Evolutionary conservation across 2,329 filamentous ascomycete species (phyloP), one percentile per base, ranked within the genome.

Genomic region (Zalaria obscura): DNA sequence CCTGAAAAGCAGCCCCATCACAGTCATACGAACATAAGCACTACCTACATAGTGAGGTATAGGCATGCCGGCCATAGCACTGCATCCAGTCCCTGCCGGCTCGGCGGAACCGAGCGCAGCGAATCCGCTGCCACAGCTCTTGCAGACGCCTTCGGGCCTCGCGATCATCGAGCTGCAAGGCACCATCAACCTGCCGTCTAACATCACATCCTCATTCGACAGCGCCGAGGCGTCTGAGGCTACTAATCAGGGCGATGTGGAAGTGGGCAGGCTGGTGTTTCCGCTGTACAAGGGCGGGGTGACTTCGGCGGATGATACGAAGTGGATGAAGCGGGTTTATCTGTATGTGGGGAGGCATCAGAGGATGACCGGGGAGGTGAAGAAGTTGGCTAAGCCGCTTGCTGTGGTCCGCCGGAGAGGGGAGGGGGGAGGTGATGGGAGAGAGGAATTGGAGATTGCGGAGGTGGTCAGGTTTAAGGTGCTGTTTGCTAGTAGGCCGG

Each of bases 151-250:
- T 0, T 79, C 83, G 0, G 91, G 91, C 39, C 75, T 95, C 34
- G 89, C 89, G 11, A 70, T 98, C 36, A 69, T 98, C 43, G 91
- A 96, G 64, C 75, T 98, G 9, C 91, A 98, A 67, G 91, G 88
- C 46, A 85, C 77, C 9, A 80, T 98, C 63, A 89, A 93, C 60
- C 68, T 87, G 79, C 85, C 5, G 48, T 47, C 51, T 6, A 51
- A 64, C 49, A 58, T 26, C 47, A 38, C 55, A 4, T 46, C 62
- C 31, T 18, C 18, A 18, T 55, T 58, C 11, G 46, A 56, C 3
- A 52, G 60, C 18, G 43, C 44, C 4, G 45, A 47, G 27, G 39
- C 18, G 27, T 45, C 45, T 18, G 44, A 33, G 5, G 42, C 45
- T 5, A 33, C 40, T 11, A 39, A 25, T 37, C 45, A 5, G 43